These are phyloP conservation scores for Phaeosphaeriaceae sp. DNA, from an alignment of 2,329 filamentous ascomycete species.

Conservation along the genomic window DNA sequence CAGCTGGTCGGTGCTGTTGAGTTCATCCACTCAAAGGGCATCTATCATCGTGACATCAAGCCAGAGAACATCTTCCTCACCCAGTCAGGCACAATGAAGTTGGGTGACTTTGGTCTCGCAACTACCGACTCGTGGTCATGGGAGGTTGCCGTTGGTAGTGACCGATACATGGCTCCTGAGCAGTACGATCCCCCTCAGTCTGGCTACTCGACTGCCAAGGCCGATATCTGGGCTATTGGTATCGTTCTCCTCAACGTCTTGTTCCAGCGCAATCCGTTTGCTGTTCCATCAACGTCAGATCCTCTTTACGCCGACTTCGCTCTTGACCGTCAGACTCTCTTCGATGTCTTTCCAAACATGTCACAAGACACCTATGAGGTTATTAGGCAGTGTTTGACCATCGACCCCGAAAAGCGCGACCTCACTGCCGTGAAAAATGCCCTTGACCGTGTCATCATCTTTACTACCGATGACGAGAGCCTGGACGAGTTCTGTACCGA, in stretches of 20 bases:
- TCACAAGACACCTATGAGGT: conserved; percentile 98
- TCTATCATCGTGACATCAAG: conserved; percentile 98
- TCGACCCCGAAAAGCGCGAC: conserved; percentile 89
- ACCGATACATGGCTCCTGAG: conserved; percentile 98
- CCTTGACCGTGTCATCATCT: conserved; percentile 80
- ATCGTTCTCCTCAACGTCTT: conserved; percentile 96
- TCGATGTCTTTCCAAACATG: conserved; percentile 98
- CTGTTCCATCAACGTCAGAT: conserved; percentile 86
- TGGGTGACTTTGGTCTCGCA: conserved; percentile 94
- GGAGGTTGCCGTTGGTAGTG: conserved; percentile 93
- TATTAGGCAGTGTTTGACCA: conserved; percentile 84
- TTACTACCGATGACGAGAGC: conserved; percentile 90
- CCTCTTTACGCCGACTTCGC: conserved; percentile 92
- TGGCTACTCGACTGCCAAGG: conserved; percentile 91
- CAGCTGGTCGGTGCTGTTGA: conserved; percentile 88
- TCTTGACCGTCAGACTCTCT: conserved; percentile 91
- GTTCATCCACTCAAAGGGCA: conserved; percentile 86
- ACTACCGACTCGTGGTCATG: conserved; percentile 89
- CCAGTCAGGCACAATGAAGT: conserved; percentile 86
- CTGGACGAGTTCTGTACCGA: conserved; percentile 93
- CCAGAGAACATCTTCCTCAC: conserved; percentile 98
- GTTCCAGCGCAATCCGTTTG: conserved; percentile 96
- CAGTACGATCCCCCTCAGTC: conserved; percentile 88
- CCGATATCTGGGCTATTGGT: conserved; percentile 96
- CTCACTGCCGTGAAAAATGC: conserved; percentile 78